Evolutionary conservation across 345 rosid genomes (phyloP), one percentile per base, ranked within the genome.

Genomic region (Litchi chinensis): DNA sequence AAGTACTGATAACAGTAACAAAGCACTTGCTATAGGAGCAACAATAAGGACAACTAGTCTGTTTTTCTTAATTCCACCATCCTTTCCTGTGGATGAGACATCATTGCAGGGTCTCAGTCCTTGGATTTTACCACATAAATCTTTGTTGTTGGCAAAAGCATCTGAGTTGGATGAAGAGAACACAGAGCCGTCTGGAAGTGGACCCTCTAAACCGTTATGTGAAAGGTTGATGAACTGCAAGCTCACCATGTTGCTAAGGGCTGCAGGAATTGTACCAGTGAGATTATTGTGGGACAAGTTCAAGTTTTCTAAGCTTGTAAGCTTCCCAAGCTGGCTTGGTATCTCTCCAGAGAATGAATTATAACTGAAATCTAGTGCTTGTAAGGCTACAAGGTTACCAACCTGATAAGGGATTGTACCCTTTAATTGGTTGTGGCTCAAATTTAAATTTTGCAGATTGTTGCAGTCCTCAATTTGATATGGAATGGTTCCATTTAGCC

Each of bases 321-420:
- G 79, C 71, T 82, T 80, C 32, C 81, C 85, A 18, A 85, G 74
- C 59, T 83, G 86, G 50, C 59, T 8, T 37, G 88, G 89, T 15
- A 88, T 86, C 52, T 48, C 83, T 68, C 88, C 86, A 0, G 84
- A 24, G 1, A 86, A 77, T 18, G 75, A 71, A 67, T 85, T 88
- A 6, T 65, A 26, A 76, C 91, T 87, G 60, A 89, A 73, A 82
- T 89, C 88, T 44, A 87, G 80, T 4, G 68, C 79, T n/a, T 79
- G 82, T 1, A 89, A 77, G n/a, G 48, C 10, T 40, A 24, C 77
- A 65, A 89, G 69, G 63, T 82, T 72, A 8, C 92, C 86, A 32
- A 82, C 68, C 76, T 87, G 73, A 9, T 26, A n/a, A 3, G 81
- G 78, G 43, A 81, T 77, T 37, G 80, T 46, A 1, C 81, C 81